phyloP scores from a whole-genome alignment of 2,329 filamentous ascomycete species.

The Zymoseptoria pseudotritici region DNA sequence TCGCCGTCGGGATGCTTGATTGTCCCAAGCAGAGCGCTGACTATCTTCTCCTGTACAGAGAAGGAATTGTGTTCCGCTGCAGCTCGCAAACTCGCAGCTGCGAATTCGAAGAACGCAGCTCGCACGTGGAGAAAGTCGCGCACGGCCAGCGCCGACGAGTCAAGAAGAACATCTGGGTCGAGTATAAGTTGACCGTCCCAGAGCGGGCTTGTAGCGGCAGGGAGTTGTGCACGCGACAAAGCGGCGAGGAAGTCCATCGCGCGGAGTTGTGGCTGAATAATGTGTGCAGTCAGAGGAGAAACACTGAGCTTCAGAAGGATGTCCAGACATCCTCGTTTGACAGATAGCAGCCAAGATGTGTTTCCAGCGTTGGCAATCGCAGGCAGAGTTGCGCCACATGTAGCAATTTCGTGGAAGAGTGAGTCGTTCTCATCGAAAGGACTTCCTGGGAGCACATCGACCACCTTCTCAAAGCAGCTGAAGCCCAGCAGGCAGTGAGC shows the following conservation, averaged over 20 bases:
- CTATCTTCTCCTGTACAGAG: slow-evolving; percentile 48
- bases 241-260: slow-evolving; percentile 72
- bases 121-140: slow-evolving; percentile 72
- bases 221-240: slow-evolving; percentile 62
- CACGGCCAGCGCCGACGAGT: slow-evolving; percentile 60
- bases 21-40: slow-evolving; percentile 67
- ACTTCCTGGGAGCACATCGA: slow-evolving; percentile 61
- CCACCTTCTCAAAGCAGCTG: slow-evolving; percentile 60
- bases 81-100: slow-evolving; percentile 74
- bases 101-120: slow-evolving; percentile 74
- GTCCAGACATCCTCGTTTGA: slow-evolving; percentile 41
- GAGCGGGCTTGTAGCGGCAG: slow-evolving; percentile 59
- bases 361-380: slow-evolving; percentile 40
- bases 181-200: slow-evolving; percentile 65
- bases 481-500: slow-evolving; percentile 90
- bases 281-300: slow-evolving; percentile 66
- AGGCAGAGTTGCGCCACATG: slow-evolving; percentile 43
- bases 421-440: slow-evolving; percentile 66
- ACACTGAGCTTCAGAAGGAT: slow-evolving; percentile 77
- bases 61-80: slow-evolving; percentile 37
- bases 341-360: slow-evolving; percentile 34
- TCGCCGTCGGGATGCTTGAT: slow-evolving; percentile 61
- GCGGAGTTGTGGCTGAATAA: slow-evolving; percentile 73
- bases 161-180: slow-evolving; percentile 60
- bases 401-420: slow-evolving; percentile 73